phyloP scores from a whole-genome alignment of 1,284 basidiomycete species.

The Trichosporon coremiiforme region DNA sequence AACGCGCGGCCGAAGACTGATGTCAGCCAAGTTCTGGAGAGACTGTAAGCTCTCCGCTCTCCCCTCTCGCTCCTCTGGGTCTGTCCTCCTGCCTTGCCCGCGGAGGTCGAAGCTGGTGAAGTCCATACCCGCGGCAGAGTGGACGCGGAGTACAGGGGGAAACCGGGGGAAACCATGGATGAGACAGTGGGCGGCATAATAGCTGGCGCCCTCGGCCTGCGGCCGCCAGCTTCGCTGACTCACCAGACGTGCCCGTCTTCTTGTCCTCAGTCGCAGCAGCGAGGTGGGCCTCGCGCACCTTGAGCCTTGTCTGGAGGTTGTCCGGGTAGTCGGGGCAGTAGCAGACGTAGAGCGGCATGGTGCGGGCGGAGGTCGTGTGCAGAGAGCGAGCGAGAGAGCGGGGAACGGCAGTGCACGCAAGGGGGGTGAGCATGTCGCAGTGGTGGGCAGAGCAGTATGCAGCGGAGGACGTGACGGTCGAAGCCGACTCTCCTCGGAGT shows the following conservation, averaged over 20 bases:
- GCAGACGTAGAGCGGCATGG: conserved; percentile 46
- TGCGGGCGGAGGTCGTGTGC: conserved; percentile 19
- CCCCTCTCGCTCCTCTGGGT: no score
- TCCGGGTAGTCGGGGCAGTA: conserved; percentile 53
- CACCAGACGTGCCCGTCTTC: conserved; percentile 27
- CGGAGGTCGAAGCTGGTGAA: no score
- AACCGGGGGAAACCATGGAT: no score
- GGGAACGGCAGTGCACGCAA: neutral
- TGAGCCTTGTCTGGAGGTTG: conserved; percentile 43
- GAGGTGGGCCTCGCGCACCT: conserved; percentile 46
- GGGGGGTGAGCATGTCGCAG: neutral
- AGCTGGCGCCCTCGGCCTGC: no score
- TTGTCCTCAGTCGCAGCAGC: conserved; percentile 30
- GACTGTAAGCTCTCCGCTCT: no score
- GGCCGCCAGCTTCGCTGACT: no score
- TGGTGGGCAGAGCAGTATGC: neutral
- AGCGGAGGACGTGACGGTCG: neutral
- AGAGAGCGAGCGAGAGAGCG: conserved; percentile 13
- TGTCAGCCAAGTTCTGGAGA: no score
- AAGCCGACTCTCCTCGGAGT: neutral
- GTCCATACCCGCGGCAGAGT: no score
- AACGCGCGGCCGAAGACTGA: conserved; percentile 38
- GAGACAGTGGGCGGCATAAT: no score
- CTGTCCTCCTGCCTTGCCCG: no score
- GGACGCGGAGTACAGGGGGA: no score